Conservation (phyloP, 352 stramenopile genomes). For the Phytophthora pluvialis region DNA sequence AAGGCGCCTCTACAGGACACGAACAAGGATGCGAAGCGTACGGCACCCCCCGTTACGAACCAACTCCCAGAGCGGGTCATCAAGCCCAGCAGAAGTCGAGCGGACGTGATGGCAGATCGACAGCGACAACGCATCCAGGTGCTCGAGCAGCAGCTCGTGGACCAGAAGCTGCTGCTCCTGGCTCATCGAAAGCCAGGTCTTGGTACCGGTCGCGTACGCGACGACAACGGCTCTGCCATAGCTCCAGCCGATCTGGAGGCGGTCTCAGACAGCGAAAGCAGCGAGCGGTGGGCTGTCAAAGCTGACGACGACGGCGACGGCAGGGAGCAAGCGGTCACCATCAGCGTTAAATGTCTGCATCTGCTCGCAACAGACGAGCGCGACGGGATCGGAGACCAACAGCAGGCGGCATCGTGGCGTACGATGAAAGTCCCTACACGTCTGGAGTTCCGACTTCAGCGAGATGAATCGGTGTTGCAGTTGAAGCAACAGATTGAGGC, state of each 20-base stretch:
- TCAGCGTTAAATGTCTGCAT: conserved; percentile 37
- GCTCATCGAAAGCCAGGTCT: conserved; percentile 22
- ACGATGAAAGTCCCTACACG: conserved; percentile 2
- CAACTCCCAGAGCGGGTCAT: conserved; percentile 1
- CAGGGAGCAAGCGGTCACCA: conserved; percentile 9
- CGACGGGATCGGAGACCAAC: conserved; percentile 9
- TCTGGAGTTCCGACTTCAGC: conserved; percentile 30
- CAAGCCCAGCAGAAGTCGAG: conserved; percentile 16
- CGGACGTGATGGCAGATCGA: conserved; percentile 39
- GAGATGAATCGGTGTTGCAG: conserved; percentile 31
- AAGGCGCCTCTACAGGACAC: conserved; percentile 5
- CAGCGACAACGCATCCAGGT: conserved; percentile 64
- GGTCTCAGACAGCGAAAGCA: conserved; percentile 6
- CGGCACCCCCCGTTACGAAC: background rate
- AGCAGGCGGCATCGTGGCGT: background rate
- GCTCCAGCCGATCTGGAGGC: conserved; percentile 24
- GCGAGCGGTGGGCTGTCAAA: background rate
- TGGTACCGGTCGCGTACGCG: background rate
- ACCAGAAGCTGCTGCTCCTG: conserved; percentile 57
- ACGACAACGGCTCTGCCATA: conserved; percentile 13
- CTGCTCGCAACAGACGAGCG: conserved; percentile 9
- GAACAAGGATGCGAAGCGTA: conserved; percentile 16
- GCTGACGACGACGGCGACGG: background rate
- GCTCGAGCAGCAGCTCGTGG: conserved; percentile 70
- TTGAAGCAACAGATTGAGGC: conserved; percentile 40